Percentiles rank a stretch among this genome's conserved stretches.
Evolutionary conservation across 2,329 filamentous ascomycete genomes (phyloP).

Genomic region (Polychaeton citri): DNA sequence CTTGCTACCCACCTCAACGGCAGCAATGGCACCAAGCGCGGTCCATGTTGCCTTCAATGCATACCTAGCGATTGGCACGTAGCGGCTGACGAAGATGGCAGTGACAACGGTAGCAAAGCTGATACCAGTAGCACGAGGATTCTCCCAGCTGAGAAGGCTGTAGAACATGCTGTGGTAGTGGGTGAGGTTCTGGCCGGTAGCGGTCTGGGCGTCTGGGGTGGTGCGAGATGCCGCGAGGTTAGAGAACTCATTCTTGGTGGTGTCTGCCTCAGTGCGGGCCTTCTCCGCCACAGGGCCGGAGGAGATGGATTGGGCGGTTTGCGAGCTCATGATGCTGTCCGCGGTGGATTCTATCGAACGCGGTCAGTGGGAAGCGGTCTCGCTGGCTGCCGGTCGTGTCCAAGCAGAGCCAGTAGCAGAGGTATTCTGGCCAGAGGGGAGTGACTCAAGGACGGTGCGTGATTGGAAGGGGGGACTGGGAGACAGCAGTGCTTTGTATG

Average conservation of each 20-base stretch:
- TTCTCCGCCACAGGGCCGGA: slow-evolving; percentile 44
- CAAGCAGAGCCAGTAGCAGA: too few species aligned
- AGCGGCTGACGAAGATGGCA: slow-evolving; percentile 51
- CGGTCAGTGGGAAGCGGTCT: too few species aligned
- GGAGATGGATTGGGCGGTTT: slow-evolving; percentile 34
- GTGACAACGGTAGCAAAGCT: slow-evolving; percentile 42
- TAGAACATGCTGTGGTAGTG: slow-evolving; percentile 57
- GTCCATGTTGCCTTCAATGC: slow-evolving; percentile 47
- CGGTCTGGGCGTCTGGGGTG: slow-evolving; percentile 40
- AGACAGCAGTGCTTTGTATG: too few species aligned
- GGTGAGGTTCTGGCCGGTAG: slow-evolving; percentile 49
- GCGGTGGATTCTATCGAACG: too few species aligned
- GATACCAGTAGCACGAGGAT: slow-evolving; percentile 49
- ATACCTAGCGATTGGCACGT: slow-evolving; percentile 49
- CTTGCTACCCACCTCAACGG: slow-evolving; percentile 44
- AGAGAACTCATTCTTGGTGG: slow-evolving; percentile 44
- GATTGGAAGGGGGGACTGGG: too few species aligned
- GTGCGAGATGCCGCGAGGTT: slow-evolving; percentile 43
- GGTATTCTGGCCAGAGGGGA: too few species aligned
- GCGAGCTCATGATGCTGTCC: slow-evolving; percentile 35
- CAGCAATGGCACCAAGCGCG: slow-evolving; percentile 44
- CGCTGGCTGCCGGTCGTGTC: too few species aligned
- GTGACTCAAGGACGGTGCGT: too few species aligned
- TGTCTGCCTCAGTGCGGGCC: slow-evolving; percentile 42
- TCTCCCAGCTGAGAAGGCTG: slow-evolving; percentile 53